Conservation (phyloP, 371 early-diverging fungal species). For the Vavraia culicis region DNA sequence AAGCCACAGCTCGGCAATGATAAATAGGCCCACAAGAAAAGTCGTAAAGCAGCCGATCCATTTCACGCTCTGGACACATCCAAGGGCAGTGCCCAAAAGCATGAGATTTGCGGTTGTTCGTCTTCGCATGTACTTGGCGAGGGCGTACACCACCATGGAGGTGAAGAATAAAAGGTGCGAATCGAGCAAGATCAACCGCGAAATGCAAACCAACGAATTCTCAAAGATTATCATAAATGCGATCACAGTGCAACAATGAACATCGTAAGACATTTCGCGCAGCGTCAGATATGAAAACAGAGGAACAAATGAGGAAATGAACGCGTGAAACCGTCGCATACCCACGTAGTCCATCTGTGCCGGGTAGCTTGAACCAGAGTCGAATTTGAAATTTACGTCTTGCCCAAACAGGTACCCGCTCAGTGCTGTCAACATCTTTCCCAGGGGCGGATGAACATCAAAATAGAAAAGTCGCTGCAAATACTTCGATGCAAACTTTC, state of each 20-base stretch:
- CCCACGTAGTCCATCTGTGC: constrained; percentile 56
- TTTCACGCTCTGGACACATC: constrained; percentile 66
- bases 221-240: constrained; percentile 57
- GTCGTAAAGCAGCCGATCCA: constrained; percentile 93
- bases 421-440: constrained; percentile 82
- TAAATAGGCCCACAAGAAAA: constrained; percentile 71
- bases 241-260: constrained; percentile 50
- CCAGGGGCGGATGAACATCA: constrained; percentile 97
- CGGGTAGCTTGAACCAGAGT: constrained; percentile 63
- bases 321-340: constrained; percentile 54
- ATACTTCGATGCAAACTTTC: constrained; percentile 73
- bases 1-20: constrained; percentile 70
- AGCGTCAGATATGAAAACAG: constrained; percentile 74
- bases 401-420: constrained; percentile 67
- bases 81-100: constrained; percentile 65
- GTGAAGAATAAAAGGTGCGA: constrained; percentile 83
- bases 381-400: constrained; percentile 65
- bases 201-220: constrained; percentile 50
- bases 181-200: constrained; percentile 81
- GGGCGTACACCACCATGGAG: constrained; percentile 53
- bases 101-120: constrained; percentile 60
- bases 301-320: constrained; percentile 64
- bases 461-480: constrained; percentile 71
- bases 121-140: constrained; percentile 38
- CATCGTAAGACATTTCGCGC: constrained; percentile 51